Percentiles rank a stretch among this genome's conserved stretches.
phyloP scores from a whole-genome alignment of 352 stramenopile species.

The Pythium rhizo-oryzae region DNA sequence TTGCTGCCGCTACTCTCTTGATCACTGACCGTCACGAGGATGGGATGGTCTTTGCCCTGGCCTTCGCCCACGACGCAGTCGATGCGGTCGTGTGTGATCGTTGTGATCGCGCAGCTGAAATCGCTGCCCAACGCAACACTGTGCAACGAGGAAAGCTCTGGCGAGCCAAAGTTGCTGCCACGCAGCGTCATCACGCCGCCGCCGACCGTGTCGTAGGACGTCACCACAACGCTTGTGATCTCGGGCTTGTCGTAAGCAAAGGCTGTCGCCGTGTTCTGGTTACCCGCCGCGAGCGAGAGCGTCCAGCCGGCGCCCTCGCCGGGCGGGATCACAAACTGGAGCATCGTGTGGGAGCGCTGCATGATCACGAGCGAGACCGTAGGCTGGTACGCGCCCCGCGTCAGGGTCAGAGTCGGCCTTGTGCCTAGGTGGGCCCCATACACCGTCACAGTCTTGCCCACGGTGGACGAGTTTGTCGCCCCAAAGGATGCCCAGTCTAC shows the following conservation, averaged over 20 bases:
- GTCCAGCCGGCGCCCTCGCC: slow-evolving; percentile 47
- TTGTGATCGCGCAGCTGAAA: slow-evolving; percentile 35
- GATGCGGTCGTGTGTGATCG: slow-evolving; percentile 39
- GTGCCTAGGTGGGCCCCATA: slow-evolving; percentile 57
- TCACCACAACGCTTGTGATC: slow-evolving; percentile 38
- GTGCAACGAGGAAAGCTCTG: slow-evolving; percentile 40
- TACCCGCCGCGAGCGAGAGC: slow-evolving; percentile 42
- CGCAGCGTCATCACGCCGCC: slow-evolving; percentile 49
- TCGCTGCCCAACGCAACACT: slow-evolving; percentile 31
- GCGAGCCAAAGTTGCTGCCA: slow-evolving; percentile 55
- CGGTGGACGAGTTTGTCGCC: slow-evolving; percentile 38
- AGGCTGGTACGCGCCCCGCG: background rate
- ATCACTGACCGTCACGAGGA: slow-evolving; percentile 45
- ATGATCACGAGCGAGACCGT: slow-evolving; percentile 28
- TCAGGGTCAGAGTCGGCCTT: slow-evolving; percentile 41
- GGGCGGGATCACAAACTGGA: slow-evolving; percentile 48
- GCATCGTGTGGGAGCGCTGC: slow-evolving; percentile 34
- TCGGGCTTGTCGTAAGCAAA: slow-evolving; percentile 61
- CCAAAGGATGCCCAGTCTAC: slow-evolving; percentile 42
- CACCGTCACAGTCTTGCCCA: slow-evolving; percentile 45
- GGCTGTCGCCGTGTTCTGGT: slow-evolving; percentile 37
- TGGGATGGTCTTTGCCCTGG: slow-evolving; percentile 38
- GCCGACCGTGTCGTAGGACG: slow-evolving; percentile 41
- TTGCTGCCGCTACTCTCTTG: slow-evolving; percentile 34
- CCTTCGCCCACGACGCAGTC: slow-evolving; percentile 43